phyloP scores from a whole-genome alignment of 768 basidiomycete species.

The Naganishia vaughanmartiniae region DNA sequence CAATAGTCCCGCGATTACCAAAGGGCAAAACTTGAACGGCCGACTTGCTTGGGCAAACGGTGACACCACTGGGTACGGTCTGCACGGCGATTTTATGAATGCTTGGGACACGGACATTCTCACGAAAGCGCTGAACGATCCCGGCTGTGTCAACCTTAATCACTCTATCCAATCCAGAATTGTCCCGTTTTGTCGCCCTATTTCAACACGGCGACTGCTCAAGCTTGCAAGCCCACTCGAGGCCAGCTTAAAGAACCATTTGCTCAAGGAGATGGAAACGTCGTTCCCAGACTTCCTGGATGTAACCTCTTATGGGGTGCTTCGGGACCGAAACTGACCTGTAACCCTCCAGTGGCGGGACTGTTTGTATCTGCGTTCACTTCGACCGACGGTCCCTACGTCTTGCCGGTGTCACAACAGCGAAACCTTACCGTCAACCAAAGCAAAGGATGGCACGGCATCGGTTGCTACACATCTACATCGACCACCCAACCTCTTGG shows the following conservation, averaged over 20 bases:
- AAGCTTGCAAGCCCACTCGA: slow-evolving; percentile 36
- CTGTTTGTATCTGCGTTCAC: slow-evolving; percentile 36
- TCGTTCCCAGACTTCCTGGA: slow-evolving; percentile 39
- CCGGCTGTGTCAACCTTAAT: slow-evolving; percentile 31
- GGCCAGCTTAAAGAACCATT: slow-evolving; percentile 34
- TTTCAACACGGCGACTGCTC: slow-evolving; percentile 8
- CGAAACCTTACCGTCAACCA: slow-evolving; percentile 32
- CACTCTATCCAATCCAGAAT: slow-evolving; percentile 6
- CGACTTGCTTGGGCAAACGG: slow-evolving; percentile 56
- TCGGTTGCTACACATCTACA: slow-evolving; percentile 17
- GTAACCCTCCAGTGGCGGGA: slow-evolving; percentile 33
- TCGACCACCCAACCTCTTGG: slow-evolving; percentile 7
- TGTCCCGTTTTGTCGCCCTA: slow-evolving; percentile 33
- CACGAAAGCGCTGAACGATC: slow-evolving; percentile 58
- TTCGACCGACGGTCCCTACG: slow-evolving; percentile 38
- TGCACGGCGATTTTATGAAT: slow-evolving; percentile 50
- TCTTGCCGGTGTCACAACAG: slow-evolving; percentile 31
- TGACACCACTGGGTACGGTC: slow-evolving; percentile 65
- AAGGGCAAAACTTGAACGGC: slow-evolving; percentile 33
- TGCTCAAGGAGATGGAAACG: slow-evolving; percentile 36
- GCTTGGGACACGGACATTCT: slow-evolving; percentile 63
- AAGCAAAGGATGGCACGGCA: slow-evolving; percentile 37
- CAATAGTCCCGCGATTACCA: slow-evolving; percentile 33
- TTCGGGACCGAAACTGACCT: slow-evolving; percentile 39
- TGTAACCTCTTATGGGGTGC: slow-evolving; percentile 47